Evolutionary conservation across 2,329 filamentous ascomycete species (phyloP).

Genomic region (Xylariaceae sp.): DNA sequence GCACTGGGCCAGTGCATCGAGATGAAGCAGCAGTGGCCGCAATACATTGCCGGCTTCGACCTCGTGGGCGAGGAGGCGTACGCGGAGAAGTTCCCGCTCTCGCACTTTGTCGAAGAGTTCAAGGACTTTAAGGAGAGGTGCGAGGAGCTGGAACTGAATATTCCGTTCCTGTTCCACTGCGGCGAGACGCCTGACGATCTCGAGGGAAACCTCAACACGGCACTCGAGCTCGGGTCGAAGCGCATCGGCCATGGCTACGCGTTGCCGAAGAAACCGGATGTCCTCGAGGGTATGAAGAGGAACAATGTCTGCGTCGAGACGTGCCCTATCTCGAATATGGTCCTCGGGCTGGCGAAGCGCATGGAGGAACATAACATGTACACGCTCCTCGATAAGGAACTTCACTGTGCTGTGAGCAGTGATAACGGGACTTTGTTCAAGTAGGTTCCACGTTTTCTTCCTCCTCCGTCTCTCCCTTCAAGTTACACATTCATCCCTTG

Average conservation of each 20-base stretch:
- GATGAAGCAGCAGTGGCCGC: slow-evolving; percentile 44
- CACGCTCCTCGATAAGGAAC: slow-evolving; percentile 61
- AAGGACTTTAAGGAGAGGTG: slow-evolving; percentile 44
- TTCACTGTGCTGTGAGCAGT: slow-evolving; percentile 68
- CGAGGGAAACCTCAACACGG: slow-evolving; percentile 65
- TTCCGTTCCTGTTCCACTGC: slow-evolving; percentile 72
- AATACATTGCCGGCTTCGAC: slow-evolving; percentile 55
- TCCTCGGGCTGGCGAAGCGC: slow-evolving; percentile 62
- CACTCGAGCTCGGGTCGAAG: slow-evolving; percentile 58
- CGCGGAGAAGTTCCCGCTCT: slow-evolving; percentile 43
- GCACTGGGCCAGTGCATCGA: slow-evolving; percentile 50
- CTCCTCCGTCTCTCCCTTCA: not conserved
- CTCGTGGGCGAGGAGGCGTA: slow-evolving; percentile 53
- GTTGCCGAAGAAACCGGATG: slow-evolving; percentile 57
- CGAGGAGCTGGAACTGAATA: slow-evolving; percentile 40
- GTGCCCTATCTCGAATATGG: slow-evolving; percentile 73
- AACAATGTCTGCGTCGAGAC: slow-evolving; percentile 66
- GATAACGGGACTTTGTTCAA: slow-evolving; percentile 71
- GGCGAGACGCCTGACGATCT: slow-evolving; percentile 66
- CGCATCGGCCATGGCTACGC: slow-evolving; percentile 72
- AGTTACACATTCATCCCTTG: not conserved
- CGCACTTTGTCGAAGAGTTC: slow-evolving; percentile 45
- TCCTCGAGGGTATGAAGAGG: slow-evolving; percentile 61
- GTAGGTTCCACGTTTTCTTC: slow-evolving; percentile 36
- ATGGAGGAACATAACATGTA: slow-evolving; percentile 64